Conservation (phyloP, 225 moss, liverwort and hornwort genomes). For the Straminergon stramineum region DNA sequence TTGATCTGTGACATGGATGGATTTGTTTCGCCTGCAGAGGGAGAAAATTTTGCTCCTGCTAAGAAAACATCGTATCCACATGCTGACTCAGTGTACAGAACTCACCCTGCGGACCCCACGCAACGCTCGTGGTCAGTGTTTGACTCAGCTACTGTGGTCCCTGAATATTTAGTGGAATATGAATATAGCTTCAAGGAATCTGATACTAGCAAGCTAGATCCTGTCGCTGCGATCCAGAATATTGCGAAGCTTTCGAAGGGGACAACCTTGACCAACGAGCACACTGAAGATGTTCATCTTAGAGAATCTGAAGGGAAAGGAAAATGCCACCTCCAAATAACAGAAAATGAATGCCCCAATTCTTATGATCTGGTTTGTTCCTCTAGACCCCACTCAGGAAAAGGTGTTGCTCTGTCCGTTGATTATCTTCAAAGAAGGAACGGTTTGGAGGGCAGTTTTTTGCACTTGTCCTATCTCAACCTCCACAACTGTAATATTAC, state of each 20-base stretch:
- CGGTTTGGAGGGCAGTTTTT: slow-evolving; percentile 34
- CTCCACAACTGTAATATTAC: slow-evolving; percentile 67
- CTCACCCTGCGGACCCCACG: slow-evolving; percentile 73
- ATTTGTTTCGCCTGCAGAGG: slow-evolving; percentile 16
- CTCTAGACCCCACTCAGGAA: slow-evolving; percentile 13
- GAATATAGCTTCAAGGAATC: slow-evolving; percentile 60
- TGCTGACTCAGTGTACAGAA: slow-evolving; percentile 93
- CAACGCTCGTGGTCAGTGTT: slow-evolving; percentile 94
- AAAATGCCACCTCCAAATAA: neutral
- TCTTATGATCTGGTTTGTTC: slow-evolving; percentile 7
- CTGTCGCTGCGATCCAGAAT: slow-evolving; percentile 5
- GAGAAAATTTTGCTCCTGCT: slow-evolving; percentile 22
- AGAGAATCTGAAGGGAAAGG: slow-evolving; percentile 2
- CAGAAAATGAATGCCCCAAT: neutral
- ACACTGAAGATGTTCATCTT: neutral
- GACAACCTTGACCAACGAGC: neutral
- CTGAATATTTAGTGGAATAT: slow-evolving; percentile 93
- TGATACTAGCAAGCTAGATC: slow-evolving; percentile 10
- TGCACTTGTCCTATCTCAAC: slow-evolving; percentile 53
- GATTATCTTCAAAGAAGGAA: slow-evolving; percentile 42
- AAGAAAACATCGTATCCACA: slow-evolving; percentile 76
- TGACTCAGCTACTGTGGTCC: slow-evolving; percentile 66
- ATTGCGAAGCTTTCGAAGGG: slow-evolving; percentile 5
- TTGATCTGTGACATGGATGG: neutral
- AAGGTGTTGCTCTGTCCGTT: slow-evolving; percentile 30